phyloP scores from a whole-genome alignment of 768 basidiomycete species.

The Russula brevipes region DNA sequence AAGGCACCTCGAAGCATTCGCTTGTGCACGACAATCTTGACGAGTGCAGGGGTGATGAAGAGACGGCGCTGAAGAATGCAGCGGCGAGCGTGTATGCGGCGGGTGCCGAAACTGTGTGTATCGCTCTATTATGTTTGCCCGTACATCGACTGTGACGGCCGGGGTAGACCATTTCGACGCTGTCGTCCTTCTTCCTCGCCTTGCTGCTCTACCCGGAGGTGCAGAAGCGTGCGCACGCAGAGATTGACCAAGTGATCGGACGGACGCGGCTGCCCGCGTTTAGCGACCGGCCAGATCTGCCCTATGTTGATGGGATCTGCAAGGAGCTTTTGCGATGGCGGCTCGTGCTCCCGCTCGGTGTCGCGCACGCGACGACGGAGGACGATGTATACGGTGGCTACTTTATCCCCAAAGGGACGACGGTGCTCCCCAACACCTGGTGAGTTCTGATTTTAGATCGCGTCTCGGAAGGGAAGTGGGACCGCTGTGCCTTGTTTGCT shows the following conservation, averaged over 20 bases:
- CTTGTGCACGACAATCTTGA: constrained; percentile 14
- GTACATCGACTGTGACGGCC: not conserved
- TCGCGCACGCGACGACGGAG: constrained; percentile 15
- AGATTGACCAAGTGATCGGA: constrained; percentile 26
- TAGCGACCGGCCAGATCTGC: constrained; percentile 23
- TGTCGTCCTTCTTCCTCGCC: constrained; percentile 9
- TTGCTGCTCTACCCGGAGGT: constrained; percentile 19
- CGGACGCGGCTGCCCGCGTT: constrained; percentile 24
- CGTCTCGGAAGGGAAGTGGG: too few relatives aligned
- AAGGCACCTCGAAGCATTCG: constrained; percentile 15
- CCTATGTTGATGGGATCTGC: constrained; percentile 26
- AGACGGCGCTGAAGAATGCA: constrained; percentile 5
- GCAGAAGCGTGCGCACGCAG: constrained; percentile 16
- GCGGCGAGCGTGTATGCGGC: constrained; percentile 16
- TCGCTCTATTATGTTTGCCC: not conserved
- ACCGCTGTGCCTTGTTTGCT: not conserved
- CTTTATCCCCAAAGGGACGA: constrained; percentile 18
- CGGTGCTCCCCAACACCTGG: constrained; percentile 12
- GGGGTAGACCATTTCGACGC: constrained; percentile 8
- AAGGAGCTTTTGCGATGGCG: constrained; percentile 14
- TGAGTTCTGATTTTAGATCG: not conserved
- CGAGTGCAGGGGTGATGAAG: constrained; percentile 5
- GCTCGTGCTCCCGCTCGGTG: constrained; percentile 12
- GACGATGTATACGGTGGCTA: constrained; percentile 7
- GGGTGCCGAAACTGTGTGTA: constrained; percentile 10